Evolutionary conservation across 2,329 filamentous ascomycete species (phyloP).

Genomic region (Xylaria polymorpha): DNA sequence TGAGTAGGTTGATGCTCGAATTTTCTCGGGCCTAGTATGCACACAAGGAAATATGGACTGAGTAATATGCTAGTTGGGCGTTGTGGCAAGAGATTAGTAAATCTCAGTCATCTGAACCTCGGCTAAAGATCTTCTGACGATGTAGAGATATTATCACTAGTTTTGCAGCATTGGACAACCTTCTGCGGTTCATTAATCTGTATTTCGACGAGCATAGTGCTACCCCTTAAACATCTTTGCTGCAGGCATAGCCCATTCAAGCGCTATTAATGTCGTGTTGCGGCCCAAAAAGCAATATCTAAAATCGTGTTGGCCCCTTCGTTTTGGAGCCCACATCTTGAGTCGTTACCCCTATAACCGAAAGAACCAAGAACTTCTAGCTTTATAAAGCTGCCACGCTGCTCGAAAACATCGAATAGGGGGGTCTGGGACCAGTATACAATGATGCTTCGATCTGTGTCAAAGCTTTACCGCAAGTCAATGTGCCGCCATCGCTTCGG

Average conservation of each 20-base stretch:
- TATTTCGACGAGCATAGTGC: neutral
- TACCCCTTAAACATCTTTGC: neutral
- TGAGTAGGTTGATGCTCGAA: too few species aligned
- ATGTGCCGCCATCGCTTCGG: slow-evolving; percentile 15
- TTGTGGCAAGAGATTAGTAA: slow-evolving; percentile 1
- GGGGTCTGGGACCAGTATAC: neutral
- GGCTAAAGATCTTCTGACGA: neutral
- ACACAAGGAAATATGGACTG: too few species aligned
- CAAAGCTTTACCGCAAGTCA: neutral
- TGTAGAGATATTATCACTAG: neutral
- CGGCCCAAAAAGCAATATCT: neutral
- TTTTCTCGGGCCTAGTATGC: too few species aligned
- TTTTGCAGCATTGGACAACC: neutral
- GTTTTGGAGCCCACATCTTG: neutral
- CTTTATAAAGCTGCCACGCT: neutral
- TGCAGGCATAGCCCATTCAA: neutral
- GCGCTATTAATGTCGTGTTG: neutral
- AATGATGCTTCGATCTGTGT: neutral
- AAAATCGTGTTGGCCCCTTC: neutral
- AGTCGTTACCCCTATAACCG: neutral
- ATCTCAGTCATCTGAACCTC: neutral
- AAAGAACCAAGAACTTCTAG: neutral
- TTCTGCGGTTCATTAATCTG: neutral
- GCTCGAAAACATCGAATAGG: too few species aligned
- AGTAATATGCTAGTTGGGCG: too few species aligned